phyloP scores from a whole-genome alignment of 495 filamentous ascomycete genomes.

The Xylaria grammica region DNA sequence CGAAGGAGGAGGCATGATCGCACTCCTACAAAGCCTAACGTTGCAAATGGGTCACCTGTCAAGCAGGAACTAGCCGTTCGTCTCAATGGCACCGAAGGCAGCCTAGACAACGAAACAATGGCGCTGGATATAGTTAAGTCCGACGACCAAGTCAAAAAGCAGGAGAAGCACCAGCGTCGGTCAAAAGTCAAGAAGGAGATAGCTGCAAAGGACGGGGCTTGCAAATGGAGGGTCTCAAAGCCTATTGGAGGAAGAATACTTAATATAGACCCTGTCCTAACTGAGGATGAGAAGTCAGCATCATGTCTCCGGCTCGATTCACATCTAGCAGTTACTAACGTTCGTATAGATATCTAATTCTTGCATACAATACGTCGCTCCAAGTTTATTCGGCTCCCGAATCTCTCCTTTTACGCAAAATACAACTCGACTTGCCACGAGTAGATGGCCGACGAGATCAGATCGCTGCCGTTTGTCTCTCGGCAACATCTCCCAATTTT shows the following conservation, averaged over 20 bases:
- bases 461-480: conserved; percentile 64
- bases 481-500: conserved; percentile 58
- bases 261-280: conserved; percentile 78
- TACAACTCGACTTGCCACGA: conserved; percentile 40
- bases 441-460: conserved; percentile 33
- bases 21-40: neutral
- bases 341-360: conserved; percentile 65
- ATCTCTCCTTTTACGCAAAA: conserved; percentile 75
- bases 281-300: conserved; percentile 78
- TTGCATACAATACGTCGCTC: conserved; percentile 65
- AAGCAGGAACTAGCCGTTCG: conserved; percentile 8
- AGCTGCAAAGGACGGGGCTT: neutral
- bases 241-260: conserved; percentile 72
- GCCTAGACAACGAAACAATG: neutral
- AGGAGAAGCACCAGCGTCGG: conserved; percentile 23
- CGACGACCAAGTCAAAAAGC: conserved; percentile 4
- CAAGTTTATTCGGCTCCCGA: conserved; percentile 81
- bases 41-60: conserved; percentile 5
- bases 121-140: neutral
- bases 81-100: neutral
- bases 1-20: conserved; percentile 28
- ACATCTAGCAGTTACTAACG: conserved; percentile 33
- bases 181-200: neutral
- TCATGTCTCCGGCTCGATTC: neutral
- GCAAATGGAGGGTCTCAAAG: conserved; percentile 62